Evolutionary conservation across 176 grass and related monocot species (phyloP).

Genomic region (Raddia distichophylla): DNA sequence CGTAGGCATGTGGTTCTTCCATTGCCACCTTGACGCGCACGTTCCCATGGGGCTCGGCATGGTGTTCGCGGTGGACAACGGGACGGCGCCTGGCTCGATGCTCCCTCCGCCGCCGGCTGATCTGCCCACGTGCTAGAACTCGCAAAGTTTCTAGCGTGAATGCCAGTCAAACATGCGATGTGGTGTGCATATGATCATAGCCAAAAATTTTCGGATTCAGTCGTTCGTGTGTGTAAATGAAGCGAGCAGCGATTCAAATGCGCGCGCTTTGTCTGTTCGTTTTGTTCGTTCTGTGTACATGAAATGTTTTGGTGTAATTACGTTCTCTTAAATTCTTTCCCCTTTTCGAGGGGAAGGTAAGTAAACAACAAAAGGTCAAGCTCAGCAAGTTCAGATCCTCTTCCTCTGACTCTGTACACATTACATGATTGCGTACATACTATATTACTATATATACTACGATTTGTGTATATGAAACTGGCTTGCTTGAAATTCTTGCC

Average conservation of each 20-base stretch:
- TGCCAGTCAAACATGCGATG: neutral
- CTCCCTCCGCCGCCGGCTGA: constrained; percentile 63
- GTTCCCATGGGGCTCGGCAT: constrained; percentile 60
- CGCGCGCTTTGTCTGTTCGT: neutral
- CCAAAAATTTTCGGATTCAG: neutral
- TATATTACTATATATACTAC: too few relatives aligned
- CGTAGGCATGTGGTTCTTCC: constrained; percentile 75
- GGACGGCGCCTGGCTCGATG: constrained; percentile 35
- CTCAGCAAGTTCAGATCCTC: neutral
- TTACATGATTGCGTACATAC: too few relatives aligned
- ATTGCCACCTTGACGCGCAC: constrained; percentile 77
- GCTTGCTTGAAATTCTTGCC: too few relatives aligned
- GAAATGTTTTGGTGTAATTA: constrained; percentile 28
- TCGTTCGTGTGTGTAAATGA: constrained; percentile 19
- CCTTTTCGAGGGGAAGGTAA: neutral
- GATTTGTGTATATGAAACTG: too few relatives aligned
- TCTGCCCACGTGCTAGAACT: constrained; percentile 32
- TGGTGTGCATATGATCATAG: neutral
- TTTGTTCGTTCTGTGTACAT: constrained; percentile 16
- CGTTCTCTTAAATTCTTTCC: constrained; percentile 5
- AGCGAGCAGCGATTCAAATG: neutral
- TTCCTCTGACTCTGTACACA: neutral
- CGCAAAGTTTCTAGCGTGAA: neutral
- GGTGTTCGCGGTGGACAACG: constrained; percentile 72
- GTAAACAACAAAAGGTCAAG: constrained; percentile 27